Evolutionary conservation across 495 filamentous ascomycete genomes (phyloP).

Genomic region (Trichoderma orchidacearum): DNA sequence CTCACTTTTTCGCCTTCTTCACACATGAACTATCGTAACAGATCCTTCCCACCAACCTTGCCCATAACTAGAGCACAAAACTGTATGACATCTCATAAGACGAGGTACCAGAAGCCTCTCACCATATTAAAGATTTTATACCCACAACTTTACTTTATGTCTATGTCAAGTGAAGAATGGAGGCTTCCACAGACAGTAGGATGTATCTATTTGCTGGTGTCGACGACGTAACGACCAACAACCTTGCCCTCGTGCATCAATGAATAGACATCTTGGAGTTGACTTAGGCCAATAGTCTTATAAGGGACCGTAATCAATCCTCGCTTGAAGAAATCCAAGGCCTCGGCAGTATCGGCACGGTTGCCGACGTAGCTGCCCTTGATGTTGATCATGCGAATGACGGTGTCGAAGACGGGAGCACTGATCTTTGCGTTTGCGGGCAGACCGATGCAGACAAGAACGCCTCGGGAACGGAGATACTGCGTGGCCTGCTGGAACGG

Average conservation of each 20-base stretch:
- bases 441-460: slow-evolving; percentile 73
- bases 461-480: slow-evolving; percentile 69
- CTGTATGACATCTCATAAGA: too few species aligned
- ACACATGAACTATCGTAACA: too few species aligned
- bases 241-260: slow-evolving; percentile 67
- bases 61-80: too few species aligned
- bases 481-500: slow-evolving; percentile 84
- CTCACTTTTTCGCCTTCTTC: too few species aligned
- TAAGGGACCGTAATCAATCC: slow-evolving; percentile 77
- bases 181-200: too few species aligned
- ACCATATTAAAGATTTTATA: too few species aligned
- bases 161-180: too few species aligned
- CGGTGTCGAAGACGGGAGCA: slow-evolving; percentile 75
- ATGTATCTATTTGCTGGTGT: slow-evolving; percentile 36
- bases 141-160: too few species aligned
- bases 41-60: too few species aligned
- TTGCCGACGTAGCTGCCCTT: slow-evolving; percentile 90
- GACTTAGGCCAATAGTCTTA: slow-evolving; percentile 65
- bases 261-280: slow-evolving; percentile 65
- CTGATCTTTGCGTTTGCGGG: slow-evolving; percentile 64
- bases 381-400: slow-evolving; percentile 79
- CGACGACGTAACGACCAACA: slow-evolving; percentile 77
- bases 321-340: slow-evolving; percentile 72
- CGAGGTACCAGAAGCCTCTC: too few species aligned
- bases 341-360: slow-evolving; percentile 70